Evolutionary conservation across 2,329 filamentous ascomycete genomes (phyloP).

Genomic region (Nemania serpens): DNA sequence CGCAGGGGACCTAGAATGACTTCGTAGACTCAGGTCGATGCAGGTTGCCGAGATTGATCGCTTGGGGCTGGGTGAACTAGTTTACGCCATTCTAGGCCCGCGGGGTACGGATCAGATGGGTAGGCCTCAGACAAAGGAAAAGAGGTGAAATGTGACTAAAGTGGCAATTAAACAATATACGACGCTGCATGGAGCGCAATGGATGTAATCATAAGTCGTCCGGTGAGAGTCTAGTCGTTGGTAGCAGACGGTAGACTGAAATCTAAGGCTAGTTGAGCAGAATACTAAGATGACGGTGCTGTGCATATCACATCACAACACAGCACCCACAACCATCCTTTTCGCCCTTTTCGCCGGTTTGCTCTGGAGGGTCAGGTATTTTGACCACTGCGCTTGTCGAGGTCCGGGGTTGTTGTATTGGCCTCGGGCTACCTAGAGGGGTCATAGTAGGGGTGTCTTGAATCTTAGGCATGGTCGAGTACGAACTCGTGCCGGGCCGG

Average conservation of each 20-base stretch:
- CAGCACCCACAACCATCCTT: slow-evolving; percentile 71
- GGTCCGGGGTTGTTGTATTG: slow-evolving; percentile 51
- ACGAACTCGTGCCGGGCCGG: slow-evolving; percentile 54
- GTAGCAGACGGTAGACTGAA: slow-evolving; percentile 11
- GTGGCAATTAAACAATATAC: slow-evolving; percentile 30
- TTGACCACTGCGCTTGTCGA: slow-evolving; percentile 48
- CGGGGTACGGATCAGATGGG: slow-evolving; percentile 20
- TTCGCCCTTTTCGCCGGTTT: slow-evolving; percentile 53
- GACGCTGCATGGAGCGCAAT: slow-evolving; percentile 28
- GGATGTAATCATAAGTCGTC: slow-evolving; percentile 18
- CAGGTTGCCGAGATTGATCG: slow-evolving; percentile 12
- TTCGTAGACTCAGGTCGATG: slow-evolving; percentile 13
- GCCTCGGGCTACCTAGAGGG: slow-evolving; percentile 52
- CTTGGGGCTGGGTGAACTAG: slow-evolving; percentile 4
- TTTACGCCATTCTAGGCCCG: slow-evolving; percentile 1
- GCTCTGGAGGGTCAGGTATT: slow-evolving; percentile 59
- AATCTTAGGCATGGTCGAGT: slow-evolving; percentile 68
- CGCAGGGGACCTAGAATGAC: background rate
- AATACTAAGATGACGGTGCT: slow-evolving; percentile 24
- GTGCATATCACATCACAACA: slow-evolving; percentile 68
- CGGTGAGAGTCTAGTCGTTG: slow-evolving; percentile 3
- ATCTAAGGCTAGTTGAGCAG: slow-evolving; percentile 12
- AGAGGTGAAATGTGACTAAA: slow-evolving; percentile 27
- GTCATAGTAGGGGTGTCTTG: slow-evolving; percentile 49
- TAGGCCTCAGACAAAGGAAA: slow-evolving; percentile 28